Base-by-base conservation (phyloP, 345 rosid genomes). In the Linum trigynum region DNA sequence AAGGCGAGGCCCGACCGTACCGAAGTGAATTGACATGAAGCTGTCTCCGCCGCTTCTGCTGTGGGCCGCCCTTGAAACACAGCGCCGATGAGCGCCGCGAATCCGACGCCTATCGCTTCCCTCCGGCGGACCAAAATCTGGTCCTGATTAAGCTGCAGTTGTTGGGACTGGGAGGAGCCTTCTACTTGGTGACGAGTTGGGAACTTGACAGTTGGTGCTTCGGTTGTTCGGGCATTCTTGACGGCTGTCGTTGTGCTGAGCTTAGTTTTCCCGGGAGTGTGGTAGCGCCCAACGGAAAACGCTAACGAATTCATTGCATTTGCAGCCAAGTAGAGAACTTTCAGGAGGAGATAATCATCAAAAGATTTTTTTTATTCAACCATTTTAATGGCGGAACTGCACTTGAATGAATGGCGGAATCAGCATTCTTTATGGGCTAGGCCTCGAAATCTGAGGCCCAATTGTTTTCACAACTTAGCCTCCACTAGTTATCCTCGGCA, bases 1-100 rank as follows among this genome's bases (percentile, higher is more conserved):
- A 81, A 92, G 50, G 90, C 88, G 72, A 92, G 91, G 59, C 98
- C 96, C 4, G 98, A 92, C 75, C 96, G 87, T 74, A 91, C 74
- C 10, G 79, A 78, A 62, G 86, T 78, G 63, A 90, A 80, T 55
- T 92, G 87, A 78, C 95, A 90, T 1, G 84, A 64, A 63, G 53
- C 61, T 48, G 59, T 64, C 59, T 79, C 83, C 17, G 85, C 92
- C 17, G 85, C 88, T 65, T 9, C 53, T 48, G 61, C 35, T 57
- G 37, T 45, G 10, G 67, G 32, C 57, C 64, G 67, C 23, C 61
- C 41, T 16, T 66, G 75, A 71, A 77, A 73, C 10, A 74, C 23
- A 72, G 70, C 77, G 58, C 74, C 83, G 68, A 70, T 40, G 71
- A 78, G 64, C 23, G 72, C 83, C 64, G 68, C 41, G 48, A 77